phyloP scores from a whole-genome alignment of 371 early-diverging fungal genomes.

The Apophysomyces ossiformis region DNA sequence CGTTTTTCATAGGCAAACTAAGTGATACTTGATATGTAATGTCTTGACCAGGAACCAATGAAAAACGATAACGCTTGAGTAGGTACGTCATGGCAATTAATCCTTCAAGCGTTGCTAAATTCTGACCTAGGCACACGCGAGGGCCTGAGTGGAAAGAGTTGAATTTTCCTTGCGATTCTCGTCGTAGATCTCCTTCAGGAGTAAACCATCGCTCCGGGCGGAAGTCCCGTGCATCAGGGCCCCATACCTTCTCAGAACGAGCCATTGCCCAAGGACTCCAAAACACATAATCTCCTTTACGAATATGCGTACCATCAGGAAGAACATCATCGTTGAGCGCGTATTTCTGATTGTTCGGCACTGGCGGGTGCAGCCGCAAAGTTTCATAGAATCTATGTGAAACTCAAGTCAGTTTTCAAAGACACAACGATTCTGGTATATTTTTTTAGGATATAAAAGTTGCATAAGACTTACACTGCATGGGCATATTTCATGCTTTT shows the following conservation, averaged over 20 bases:
- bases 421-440: background rate
- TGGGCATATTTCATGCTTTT: constrained; percentile 62
- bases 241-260: constrained; percentile 63
- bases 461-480: constrained; percentile 47
- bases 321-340: constrained; percentile 71
- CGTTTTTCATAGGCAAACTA: constrained; percentile 55
- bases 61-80: constrained; percentile 46
- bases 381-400: constrained; percentile 54
- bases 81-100: constrained; percentile 41
- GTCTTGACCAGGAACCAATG: constrained; percentile 40
- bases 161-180: constrained; percentile 49
- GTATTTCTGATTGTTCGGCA: constrained; percentile 69
- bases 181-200: constrained; percentile 39
- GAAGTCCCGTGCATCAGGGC: constrained; percentile 60
- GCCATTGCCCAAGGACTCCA: constrained; percentile 62
- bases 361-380: constrained; percentile 72
- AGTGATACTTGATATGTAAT: constrained; percentile 40
- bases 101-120: constrained; percentile 51
- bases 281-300: constrained; percentile 56
- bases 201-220: constrained; percentile 67
- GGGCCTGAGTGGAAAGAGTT: constrained; percentile 73
- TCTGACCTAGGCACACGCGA: constrained; percentile 64
- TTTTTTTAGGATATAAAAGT: background rate
- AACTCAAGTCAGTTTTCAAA: background rate
- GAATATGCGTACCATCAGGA: constrained; percentile 70